Evolutionary conservation across 768 basidiomycete species (phyloP).

Genomic region (Rhizopogon rudus): DNA sequence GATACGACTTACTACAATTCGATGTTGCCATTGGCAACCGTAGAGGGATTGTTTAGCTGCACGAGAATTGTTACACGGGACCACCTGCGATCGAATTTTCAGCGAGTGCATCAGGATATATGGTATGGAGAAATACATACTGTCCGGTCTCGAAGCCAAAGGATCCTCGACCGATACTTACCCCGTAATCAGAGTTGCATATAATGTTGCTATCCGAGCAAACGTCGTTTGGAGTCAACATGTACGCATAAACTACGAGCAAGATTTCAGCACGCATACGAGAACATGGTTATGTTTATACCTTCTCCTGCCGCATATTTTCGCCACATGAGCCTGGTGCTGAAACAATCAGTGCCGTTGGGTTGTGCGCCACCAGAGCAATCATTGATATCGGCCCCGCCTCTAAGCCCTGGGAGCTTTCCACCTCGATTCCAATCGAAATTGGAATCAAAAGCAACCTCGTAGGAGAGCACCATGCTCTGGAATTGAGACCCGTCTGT

Average conservation of each 20-base stretch:
- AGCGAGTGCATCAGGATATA: background rate
- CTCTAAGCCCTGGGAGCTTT: conserved; percentile 73
- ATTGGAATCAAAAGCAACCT: conserved; percentile 60
- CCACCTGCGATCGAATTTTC: conserved; percentile 42
- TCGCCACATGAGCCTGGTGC: conserved; percentile 75
- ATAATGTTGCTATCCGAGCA: conserved; percentile 50
- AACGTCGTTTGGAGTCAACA: conserved; percentile 56
- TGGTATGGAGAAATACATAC: conserved; percentile 37
- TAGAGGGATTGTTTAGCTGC: conserved; percentile 66
- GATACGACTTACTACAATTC: conserved; percentile 52
- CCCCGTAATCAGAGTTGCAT: conserved; percentile 75
- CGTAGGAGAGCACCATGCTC: conserved; percentile 70
- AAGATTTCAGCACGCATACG: conserved; percentile 1
- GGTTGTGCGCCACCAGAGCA: conserved; percentile 68
- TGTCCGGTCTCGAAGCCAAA: conserved; percentile 58
- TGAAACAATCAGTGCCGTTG: conserved; percentile 67
- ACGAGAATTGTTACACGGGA: conserved; percentile 68
- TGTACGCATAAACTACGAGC: conserved; percentile 71
- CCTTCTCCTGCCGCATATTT: conserved; percentile 62
- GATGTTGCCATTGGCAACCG: conserved; percentile 67
- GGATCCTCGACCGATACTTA: conserved; percentile 64
- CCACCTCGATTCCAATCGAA: conserved; percentile 75
- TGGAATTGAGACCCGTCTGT: conserved; percentile 51
- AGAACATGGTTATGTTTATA: conserved; percentile 23
- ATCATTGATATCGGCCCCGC: conserved; percentile 55